Evolutionary conservation across 176 grass and related monocot genomes (phyloP).

Genomic region (Aegilops sharonensis): DNA sequence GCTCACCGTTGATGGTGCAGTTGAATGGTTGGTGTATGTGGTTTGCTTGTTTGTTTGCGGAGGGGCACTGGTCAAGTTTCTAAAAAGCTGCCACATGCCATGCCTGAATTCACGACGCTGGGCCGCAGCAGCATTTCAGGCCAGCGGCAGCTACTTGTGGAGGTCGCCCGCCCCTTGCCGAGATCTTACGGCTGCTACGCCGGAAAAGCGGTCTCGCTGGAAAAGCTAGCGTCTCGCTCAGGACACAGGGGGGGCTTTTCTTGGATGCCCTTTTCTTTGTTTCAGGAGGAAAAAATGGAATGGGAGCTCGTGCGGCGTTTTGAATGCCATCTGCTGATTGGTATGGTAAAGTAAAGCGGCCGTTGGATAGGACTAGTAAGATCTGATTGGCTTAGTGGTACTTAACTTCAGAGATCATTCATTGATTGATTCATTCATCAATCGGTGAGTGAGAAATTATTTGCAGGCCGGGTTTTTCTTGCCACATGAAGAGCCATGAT

Average conservation of each 20-base stretch:
- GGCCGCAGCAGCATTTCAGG: neutral
- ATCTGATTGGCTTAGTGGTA: neutral
- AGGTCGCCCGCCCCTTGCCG: neutral
- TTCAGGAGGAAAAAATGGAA: neutral
- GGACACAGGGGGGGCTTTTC: neutral
- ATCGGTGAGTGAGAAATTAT: neutral
- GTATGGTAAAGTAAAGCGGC: neutral
- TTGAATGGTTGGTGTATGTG: neutral
- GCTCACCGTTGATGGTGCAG: neutral
- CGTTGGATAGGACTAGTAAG: slow-evolving; percentile 5
- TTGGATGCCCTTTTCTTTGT: neutral
- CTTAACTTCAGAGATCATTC: neutral
- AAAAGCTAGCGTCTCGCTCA: neutral
- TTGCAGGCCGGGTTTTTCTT: neutral
- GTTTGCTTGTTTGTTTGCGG: neutral
- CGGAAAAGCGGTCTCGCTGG: neutral
- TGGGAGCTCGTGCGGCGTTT: slow-evolving; percentile 16
- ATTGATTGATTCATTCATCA: no score
- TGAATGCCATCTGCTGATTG: slow-evolving; percentile 22
- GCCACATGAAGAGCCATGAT: neutral
- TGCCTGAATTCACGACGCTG: neutral
- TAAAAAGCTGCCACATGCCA: slow-evolving; percentile 15
- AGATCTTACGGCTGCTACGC: neutral
- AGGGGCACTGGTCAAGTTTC: slow-evolving; percentile 25
- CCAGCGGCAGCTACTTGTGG: neutral